phyloP scores from a whole-genome alignment of 2,329 filamentous ascomycete genomes.

The Trichoderma asperellum region DNA sequence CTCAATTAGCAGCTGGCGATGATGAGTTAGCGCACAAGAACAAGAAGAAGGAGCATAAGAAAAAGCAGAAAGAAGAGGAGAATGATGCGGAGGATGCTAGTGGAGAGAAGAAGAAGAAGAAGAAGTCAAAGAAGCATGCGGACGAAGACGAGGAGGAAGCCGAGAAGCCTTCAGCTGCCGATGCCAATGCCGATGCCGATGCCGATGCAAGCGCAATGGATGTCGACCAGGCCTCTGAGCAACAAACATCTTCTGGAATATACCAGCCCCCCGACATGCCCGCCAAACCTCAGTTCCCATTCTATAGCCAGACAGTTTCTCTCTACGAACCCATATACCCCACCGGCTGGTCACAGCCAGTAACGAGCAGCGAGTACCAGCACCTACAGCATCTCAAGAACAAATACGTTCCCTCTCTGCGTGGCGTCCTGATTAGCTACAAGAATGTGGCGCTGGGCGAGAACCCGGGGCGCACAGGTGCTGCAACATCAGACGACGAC shows the following conservation, averaged over 20 bases:
- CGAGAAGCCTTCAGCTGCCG: conserved; percentile 26
- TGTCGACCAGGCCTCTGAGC: conserved; percentile 40
- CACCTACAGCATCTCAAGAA: conserved; percentile 76
- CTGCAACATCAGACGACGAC: conserved; percentile 54
- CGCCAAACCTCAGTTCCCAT: conserved; percentile 62
- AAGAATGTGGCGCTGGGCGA: conserved; percentile 69
- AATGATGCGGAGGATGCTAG: conserved; percentile 26
- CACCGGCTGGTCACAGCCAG: conserved; percentile 67
- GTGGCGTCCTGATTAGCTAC: conserved; percentile 76
- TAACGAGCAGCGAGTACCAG: conserved; percentile 73
- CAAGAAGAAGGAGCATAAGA: conserved; percentile 37
- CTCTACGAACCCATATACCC: conserved; percentile 79
- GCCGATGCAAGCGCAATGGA: conserved; percentile 46
- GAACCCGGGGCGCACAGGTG: conserved; percentile 54
- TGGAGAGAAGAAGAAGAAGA: conserved; percentile 40
- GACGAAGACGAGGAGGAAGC: conserved; percentile 35
- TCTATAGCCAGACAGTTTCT: conserved; percentile 78
- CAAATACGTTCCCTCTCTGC: conserved; percentile 73
- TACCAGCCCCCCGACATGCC: conserved; percentile 47
- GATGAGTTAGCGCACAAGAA: conserved; percentile 44
- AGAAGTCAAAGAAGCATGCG: conserved; percentile 41
- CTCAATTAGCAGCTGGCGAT: conserved; percentile 37
- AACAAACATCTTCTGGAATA: conserved; percentile 40
- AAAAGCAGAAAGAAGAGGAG: conserved; percentile 39
- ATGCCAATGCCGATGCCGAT: conserved; percentile 34